phyloP scores from a whole-genome alignment of 1,139 yeast species.

The Hansenula sp. region DNA sequence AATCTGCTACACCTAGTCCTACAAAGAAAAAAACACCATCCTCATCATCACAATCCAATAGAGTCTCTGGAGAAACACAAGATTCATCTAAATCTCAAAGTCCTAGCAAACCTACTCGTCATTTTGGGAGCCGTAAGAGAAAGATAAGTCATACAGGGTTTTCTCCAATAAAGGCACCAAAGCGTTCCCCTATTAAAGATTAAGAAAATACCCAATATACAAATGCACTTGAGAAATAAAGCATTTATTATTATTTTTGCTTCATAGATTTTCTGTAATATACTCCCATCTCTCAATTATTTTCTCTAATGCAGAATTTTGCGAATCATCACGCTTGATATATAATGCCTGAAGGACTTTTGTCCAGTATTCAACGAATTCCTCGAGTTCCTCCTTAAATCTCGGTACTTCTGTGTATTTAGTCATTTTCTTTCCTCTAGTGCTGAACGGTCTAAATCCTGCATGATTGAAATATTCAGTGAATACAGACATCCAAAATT shows the following conservation, averaged over 20 bases:
- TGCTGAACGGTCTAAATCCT: conserved; percentile 25
- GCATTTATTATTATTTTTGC: background rate
- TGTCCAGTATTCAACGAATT: conserved; percentile 51
- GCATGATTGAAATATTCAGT: conserved; percentile 35
- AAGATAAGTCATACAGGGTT: conserved; percentile 12
- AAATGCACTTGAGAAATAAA: too few relatives aligned
- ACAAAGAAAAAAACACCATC: conserved; percentile 6
- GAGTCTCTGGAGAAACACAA: conserved; percentile 6
- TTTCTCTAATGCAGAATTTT: conserved; percentile 35
- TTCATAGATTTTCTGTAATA: background rate
- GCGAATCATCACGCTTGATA: conserved; percentile 33
- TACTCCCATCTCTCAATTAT: conserved; percentile 39
- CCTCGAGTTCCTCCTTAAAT: conserved; percentile 25
- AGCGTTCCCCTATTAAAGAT: conserved; percentile 12
- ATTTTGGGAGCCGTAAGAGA: conserved; percentile 21
- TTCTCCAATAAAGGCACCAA: conserved; percentile 21
- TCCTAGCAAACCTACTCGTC: conserved; percentile 4
- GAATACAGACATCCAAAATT: conserved; percentile 60
- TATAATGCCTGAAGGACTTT: conserved; percentile 39
- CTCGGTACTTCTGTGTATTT: conserved; percentile 29
- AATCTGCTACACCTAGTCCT: background rate
- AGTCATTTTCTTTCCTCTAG: conserved; percentile 26
- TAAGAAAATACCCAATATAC: background rate
- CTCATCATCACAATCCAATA: conserved; percentile 10
- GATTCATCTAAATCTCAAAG: background rate